phyloP scores from a whole-genome alignment of 2,329 filamentous ascomycete species.

The Paecilomyces variotii region DNA sequence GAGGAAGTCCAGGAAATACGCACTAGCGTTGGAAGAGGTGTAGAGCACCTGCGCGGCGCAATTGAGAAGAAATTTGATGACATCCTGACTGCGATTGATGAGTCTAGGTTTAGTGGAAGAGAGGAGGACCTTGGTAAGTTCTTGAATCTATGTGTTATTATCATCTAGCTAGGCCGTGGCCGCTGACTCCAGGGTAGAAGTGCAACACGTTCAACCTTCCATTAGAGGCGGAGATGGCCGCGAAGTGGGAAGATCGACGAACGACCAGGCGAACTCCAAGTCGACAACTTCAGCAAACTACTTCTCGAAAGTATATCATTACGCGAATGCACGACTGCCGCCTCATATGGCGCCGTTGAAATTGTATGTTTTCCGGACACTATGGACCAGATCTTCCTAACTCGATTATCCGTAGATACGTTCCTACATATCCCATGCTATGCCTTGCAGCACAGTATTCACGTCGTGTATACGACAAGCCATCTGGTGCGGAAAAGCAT shows the following conservation, averaged over 20 bases:
- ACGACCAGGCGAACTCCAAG: neutral
- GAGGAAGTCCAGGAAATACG: neutral
- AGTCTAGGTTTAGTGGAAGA: neutral
- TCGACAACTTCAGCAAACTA: slow-evolving; percentile 38
- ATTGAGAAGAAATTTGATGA: neutral
- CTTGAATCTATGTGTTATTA: neutral
- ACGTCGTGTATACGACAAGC: slow-evolving; percentile 62
- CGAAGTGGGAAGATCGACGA: neutral
- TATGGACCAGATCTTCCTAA: neutral
- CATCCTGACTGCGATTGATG: neutral
- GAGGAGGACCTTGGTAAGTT: neutral
- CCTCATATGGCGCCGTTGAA: slow-evolving; percentile 58
- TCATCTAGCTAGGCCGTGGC: neutral
- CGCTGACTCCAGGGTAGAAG: neutral
- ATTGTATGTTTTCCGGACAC: slow-evolving; percentile 42
- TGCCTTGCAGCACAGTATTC: slow-evolving; percentile 74
- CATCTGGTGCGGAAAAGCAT: slow-evolving; percentile 55
- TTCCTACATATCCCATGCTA: slow-evolving; percentile 67
- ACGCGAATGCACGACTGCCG: slow-evolving; percentile 69
- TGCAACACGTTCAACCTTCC: neutral
- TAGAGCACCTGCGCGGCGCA: neutral
- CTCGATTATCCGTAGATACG: slow-evolving; percentile 44
- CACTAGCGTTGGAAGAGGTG: neutral
- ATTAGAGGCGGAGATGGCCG: neutral
- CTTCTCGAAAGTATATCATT: slow-evolving; percentile 70